phyloP scores from a whole-genome alignment of 495 filamentous ascomycete genomes.

The Aspergillus ellipticus region DNA sequence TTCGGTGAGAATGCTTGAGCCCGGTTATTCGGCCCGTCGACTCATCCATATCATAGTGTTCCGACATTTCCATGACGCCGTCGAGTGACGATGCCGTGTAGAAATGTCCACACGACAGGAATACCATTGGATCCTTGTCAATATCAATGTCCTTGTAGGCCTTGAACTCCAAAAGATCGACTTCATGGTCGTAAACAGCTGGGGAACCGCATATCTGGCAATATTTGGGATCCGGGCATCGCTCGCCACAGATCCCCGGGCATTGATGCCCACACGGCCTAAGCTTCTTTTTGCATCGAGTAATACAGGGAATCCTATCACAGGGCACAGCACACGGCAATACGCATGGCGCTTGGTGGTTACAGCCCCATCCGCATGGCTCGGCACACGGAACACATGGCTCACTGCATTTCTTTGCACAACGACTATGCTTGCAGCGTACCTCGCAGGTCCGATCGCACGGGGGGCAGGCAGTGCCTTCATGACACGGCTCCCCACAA shows the following conservation, averaged over 20 bases:
- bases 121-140: conserved; percentile 50
- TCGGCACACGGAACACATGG: conserved; percentile 61
- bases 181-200: conserved; percentile 18
- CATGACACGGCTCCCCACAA: not conserved
- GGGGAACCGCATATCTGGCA: conserved; percentile 51
- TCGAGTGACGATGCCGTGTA: conserved; percentile 57
- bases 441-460: conserved; percentile 5
- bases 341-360: conserved; percentile 45
- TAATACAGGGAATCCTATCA: conserved; percentile 57
- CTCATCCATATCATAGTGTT: conserved; percentile 40
- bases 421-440: conserved; percentile 1
- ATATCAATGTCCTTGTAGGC: conserved; percentile 52
- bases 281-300: conserved; percentile 30
- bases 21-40: not conserved
- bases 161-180: conserved; percentile 49
- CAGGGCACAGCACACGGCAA: conserved; percentile 58
- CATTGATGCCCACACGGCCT: conserved; percentile 58
- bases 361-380: conserved; percentile 50
- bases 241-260: conserved; percentile 59
- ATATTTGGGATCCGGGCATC: conserved; percentile 46
- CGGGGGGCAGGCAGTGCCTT: not conserved
- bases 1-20: conserved; percentile 1
- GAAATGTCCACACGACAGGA: conserved; percentile 61
- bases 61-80: conserved; percentile 52
- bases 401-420: conserved; percentile 51